Evolutionary conservation across 2,329 filamentous ascomycete species (phyloP), one percentile per base, ranked within the genome.

Genomic region (Shiraia sp.): DNA sequence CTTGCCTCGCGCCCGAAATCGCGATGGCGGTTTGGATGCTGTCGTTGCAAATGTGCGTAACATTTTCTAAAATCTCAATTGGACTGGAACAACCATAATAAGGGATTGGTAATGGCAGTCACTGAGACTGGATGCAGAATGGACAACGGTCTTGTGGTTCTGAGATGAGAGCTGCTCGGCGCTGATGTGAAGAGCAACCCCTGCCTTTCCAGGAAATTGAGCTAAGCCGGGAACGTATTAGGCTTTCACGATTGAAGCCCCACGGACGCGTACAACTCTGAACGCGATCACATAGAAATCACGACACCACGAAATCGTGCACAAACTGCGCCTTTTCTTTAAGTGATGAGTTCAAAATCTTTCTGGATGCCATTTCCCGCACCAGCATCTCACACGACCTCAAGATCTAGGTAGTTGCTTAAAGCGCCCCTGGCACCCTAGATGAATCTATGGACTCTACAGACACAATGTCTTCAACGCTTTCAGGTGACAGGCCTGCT

Each of bases 31-130:
- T 47, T 57, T 61, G 25, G 46, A 33, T n/a, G 62, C 56, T 47
- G 66, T 46, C 6, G 65, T 66, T 14, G 61, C 65, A 57, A 69
- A 70, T 29, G 42, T 45, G 32, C 63, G 58, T 49, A 67, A 56
- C 59, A 63, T 62, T 17, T 42, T 42, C 29, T 10, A 32, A 17
- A 22, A 16, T n/a, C n/a, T n/a, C n/a, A n/a, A n/a, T n/a, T n/a
- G n/a, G n/a, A n/a, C n/a, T n/a, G n/a, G n/a, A n/a, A n/a, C n/a
- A n/a, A n/a, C n/a, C n/a, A n/a, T n/a, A n/a, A n/a, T 15, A 15
- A 15, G 29, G 15, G 9, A 16, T 23, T 15, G 22, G 29, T 15
- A 16, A 16, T 10, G 19, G 9, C 7, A 12, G 13, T 15, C n/a
- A 40, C 32, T 29, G 30, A 22, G 19, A 13, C 4, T 29, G 33